These are phyloP conservation scores for Phialophora verrucosa DNA, from an alignment of 2,329 filamentous ascomycete species.

Conservation along the genomic window DNA sequence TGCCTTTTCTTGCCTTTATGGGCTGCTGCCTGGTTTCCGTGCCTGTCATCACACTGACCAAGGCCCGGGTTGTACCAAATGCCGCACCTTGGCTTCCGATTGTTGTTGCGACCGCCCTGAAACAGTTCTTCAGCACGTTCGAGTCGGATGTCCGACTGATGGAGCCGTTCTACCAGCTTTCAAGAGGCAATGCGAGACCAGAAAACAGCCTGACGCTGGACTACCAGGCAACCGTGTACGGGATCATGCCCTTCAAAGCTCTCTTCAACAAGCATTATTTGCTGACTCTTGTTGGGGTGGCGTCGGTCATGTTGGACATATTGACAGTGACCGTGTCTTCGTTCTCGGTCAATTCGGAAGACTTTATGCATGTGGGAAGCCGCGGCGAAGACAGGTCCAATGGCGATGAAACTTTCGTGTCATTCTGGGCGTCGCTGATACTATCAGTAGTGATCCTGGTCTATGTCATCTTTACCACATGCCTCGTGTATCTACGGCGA, in stretches of 20 bases:
- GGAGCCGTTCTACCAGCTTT: constrained; percentile 56
- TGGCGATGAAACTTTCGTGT: constrained; percentile 55
- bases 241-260: constrained; percentile 52
- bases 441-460: constrained; percentile 68
- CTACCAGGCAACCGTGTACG: constrained; percentile 56
- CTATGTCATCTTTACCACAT: constrained; percentile 66
- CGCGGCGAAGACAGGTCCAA: constrained; percentile 40
- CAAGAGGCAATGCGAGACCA: constrained; percentile 51
- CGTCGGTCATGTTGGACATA: constrained; percentile 53
- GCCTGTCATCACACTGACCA: constrained; percentile 52
- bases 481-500: constrained; percentile 65
- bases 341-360: constrained; percentile 52
- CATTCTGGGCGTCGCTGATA: constrained; percentile 70
- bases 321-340: constrained; percentile 57
- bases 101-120: constrained; percentile 52
- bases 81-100: constrained; percentile 54
- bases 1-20: constrained; percentile 51
- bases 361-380: constrained; percentile 42
- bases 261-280: constrained; percentile 53
- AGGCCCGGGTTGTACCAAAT: constrained; percentile 47
- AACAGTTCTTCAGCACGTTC: constrained; percentile 55
- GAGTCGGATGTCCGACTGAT: constrained; percentile 56
- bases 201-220: constrained; percentile 55
- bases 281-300: constrained; percentile 52
- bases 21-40: constrained; percentile 47